These are phyloP conservation scores for Mucor irregularis DNA, from an alignment of 371 early-diverging fungal genomes.

Conservation along the genomic window DNA sequence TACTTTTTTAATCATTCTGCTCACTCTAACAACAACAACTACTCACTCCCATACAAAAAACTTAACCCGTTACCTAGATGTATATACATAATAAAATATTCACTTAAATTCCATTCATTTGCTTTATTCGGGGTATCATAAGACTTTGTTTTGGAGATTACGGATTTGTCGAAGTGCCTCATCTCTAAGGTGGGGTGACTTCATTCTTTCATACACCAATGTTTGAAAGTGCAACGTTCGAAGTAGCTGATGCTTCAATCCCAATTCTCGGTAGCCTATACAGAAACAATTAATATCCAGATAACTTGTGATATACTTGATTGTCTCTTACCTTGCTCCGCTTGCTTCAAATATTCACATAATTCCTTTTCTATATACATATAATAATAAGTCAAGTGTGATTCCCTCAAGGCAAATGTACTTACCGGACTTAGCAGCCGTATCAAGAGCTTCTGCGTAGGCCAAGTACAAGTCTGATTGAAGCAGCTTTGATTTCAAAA, in stretches of 20 bases:
- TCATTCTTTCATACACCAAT: neutral
- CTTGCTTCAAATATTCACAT: constrained; percentile 4
- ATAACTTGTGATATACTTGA: neutral
- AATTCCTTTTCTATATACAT: neutral
- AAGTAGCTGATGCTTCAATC: neutral
- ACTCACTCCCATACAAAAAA: too few species aligned
- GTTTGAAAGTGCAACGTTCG: neutral
- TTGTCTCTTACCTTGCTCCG: constrained; percentile 2
- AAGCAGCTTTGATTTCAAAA: constrained; percentile 16
- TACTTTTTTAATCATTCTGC: neutral
- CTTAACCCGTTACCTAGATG: neutral
- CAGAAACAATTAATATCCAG: neutral
- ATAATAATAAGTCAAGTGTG: neutral
- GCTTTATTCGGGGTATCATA: neutral
- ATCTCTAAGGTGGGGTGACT: too few species aligned
- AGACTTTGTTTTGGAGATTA: neutral
- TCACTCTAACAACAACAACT: too few species aligned
- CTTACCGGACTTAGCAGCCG: neutral
- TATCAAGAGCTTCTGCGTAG: constrained; percentile 12
- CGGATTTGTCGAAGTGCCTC: neutral
- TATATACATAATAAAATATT: constrained; percentile 1
- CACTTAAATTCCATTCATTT: too few species aligned
- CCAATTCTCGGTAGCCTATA: constrained; percentile 4
- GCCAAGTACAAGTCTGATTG: constrained; percentile 21
- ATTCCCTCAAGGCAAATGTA: neutral